Evolutionary conservation across 129 eudicot genomes (phyloP), one percentile per base, ranked within the genome.

Genomic region (Oenanthe sinensis): DNA sequence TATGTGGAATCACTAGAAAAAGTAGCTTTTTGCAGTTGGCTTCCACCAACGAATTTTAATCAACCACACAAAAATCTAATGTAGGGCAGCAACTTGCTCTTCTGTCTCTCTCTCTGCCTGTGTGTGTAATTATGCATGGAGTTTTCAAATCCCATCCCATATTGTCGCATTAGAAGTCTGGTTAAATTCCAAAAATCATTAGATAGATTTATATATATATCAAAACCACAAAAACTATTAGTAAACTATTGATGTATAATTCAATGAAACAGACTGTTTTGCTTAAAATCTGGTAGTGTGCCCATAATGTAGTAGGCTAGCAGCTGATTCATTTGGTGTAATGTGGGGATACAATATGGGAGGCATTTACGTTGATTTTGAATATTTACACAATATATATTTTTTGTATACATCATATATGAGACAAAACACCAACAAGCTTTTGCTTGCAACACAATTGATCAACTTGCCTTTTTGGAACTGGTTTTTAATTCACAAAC

Each of bases 41-140:
- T 82, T 84, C 90, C 92, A 89, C 85, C 87, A 87, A 81, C 71
- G 68, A 80, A 71, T 69, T 79, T 74, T 72, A 60, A 60, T 24
- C 68, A 60, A 4, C 3, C 60, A 74, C 68, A 55, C 74, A 82
- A 62, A 78, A 73, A 65, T 60, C 75, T 81, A 54, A 62, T 48
- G 86, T 84, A 81, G 83, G 84, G 84, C 47, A 74, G 4, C 65
- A 19, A 63, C n/a, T 17, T 49, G 33, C 77, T 75, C 71, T 36
- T 36, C 16, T 77, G 52, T 55, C 47, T 71, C 16, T 43, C 13
- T 40, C 4, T n/a, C 8, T 11, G 15, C 2, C 12, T 71, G 16
- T 11, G 0, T 4, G 10, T 20, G n/a, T n/a, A n/a, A 39, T 58
- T 9, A 0, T 76, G 63, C 70, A 9, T 37, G 74, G 55, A 43